Percentiles rank a stretch among this genome's conserved stretches.
Conservation (phyloP, 2,329 filamentous ascomycete genomes). For the Ophioceras dolichostomum region DNA sequence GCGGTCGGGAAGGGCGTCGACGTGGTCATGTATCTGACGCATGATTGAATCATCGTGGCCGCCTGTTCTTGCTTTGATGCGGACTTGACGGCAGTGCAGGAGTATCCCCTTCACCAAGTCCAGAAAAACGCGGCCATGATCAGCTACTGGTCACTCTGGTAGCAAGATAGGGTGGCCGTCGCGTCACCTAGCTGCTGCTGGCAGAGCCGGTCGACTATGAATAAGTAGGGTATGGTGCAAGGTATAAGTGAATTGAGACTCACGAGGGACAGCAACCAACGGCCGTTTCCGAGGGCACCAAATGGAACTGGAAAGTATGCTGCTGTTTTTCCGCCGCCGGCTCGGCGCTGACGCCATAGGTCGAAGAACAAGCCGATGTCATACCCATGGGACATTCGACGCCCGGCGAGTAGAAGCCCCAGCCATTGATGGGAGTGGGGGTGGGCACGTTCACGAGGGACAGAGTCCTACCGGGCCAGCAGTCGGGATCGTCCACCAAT, state of each 20-base stretch:
- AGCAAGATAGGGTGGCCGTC: too few relatives aligned
- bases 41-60: too few relatives aligned
- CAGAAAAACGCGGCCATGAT: too few relatives aligned
- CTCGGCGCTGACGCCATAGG: slow-evolving; percentile 7
- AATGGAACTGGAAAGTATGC: slow-evolving; percentile 6
- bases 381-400: slow-evolving; percentile 19
- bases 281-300: slow-evolving; percentile 12
- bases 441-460: slow-evolving; percentile 4
- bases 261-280: slow-evolving; percentile 15
- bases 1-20: too few relatives aligned
- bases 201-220: too few relatives aligned
- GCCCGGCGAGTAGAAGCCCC: slow-evolving; percentile 24
- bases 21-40: too few relatives aligned
- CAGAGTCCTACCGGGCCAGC: slow-evolving; percentile 15
- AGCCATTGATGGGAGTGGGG: slow-evolving; percentile 12
- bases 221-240: too few relatives aligned
- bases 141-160: too few relatives aligned
- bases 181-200: too few relatives aligned
- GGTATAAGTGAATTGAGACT: slow-evolving; percentile 1
- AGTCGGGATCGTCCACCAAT: slow-evolving; percentile 13
- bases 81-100: too few relatives aligned
- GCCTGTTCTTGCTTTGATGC: too few relatives aligned
- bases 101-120: too few relatives aligned
- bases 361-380: slow-evolving; percentile 17
- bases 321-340: not conserved